Conservation (phyloP, 306 rosid genomes). For the Calophaca sinica region DNA sequence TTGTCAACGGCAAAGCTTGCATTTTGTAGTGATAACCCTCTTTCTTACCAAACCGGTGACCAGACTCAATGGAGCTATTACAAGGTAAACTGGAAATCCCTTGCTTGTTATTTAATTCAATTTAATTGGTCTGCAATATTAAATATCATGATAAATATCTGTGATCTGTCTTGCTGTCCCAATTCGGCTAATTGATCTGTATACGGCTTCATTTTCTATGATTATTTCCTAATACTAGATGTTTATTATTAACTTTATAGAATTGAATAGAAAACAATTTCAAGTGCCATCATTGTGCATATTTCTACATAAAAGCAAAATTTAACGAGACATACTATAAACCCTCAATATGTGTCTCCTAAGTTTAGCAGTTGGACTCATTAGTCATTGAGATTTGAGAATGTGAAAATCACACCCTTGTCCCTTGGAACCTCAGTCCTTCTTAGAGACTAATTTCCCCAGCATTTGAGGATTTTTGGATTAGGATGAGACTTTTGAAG, state of each 20-base stretch:
- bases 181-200: not conserved
- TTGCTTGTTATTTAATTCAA: constrained; percentile 27
- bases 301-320: not conserved
- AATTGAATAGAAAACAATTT: constrained; percentile 11
- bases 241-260: not conserved
- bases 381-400: constrained; percentile 4
- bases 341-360: not conserved
- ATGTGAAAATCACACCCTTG: not conserved
- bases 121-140: not conserved
- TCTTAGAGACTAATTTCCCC: not conserved
- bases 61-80: constrained; percentile 88
- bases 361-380: not conserved
- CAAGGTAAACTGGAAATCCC: constrained; percentile 59
- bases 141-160: not conserved
- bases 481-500: not conserved
- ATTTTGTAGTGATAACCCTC: constrained; percentile 91
- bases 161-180: constrained; percentile 12
- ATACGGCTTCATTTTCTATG: constrained; percentile 10
- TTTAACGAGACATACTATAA: constrained; percentile 8
- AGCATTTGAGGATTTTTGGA: not conserved
- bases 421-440: constrained; percentile 14
- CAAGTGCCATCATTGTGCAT: not conserved
- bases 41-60: constrained; percentile 75
- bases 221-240: not conserved
- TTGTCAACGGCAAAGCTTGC: constrained; percentile 90